Evolutionary conservation across 2,329 filamentous ascomycete genomes (phyloP).

Genomic region (Botrytis aclada): DNA sequence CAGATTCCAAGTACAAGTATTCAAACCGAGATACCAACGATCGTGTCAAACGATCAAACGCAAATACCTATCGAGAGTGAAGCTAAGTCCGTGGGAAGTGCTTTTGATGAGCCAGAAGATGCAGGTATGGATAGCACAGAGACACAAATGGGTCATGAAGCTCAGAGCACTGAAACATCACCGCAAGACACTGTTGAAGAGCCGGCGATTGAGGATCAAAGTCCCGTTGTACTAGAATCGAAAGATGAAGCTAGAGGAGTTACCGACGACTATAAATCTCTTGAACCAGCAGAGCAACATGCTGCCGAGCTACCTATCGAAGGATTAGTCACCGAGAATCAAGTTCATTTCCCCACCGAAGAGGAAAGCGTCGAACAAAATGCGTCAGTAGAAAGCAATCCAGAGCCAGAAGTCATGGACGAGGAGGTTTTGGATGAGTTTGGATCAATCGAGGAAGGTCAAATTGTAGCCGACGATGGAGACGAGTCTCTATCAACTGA

Average conservation of each 20-base stretch:
- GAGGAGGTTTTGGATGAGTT: background rate
- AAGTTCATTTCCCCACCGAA: fast-evolving
- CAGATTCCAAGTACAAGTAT: background rate
- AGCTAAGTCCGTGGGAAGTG: background rate
- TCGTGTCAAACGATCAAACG: background rate
- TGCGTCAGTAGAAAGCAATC: no score
- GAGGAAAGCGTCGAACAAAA: fast-evolving
- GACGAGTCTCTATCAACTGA: background rate
- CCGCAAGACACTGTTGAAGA: background rate
- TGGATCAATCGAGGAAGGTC: background rate
- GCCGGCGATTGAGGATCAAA: background rate
- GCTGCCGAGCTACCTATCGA: background rate
- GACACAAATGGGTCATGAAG: no score
- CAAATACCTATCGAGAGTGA: background rate
- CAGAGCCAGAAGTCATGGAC: background rate
- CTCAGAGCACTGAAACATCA: background rate
- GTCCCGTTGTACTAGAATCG: background rate
- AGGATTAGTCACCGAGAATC: fast-evolving
- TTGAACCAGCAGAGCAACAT: background rate
- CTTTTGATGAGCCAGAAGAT: background rate
- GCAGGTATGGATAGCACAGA: background rate
- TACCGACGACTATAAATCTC: background rate
- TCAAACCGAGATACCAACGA: background rate
- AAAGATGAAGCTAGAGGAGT: background rate
- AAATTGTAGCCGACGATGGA: background rate